A percentile compares a stretch with the other conserved stretches of the same genome.
Conservation (phyloP, 371 early-diverging fungal species). For the Enteropsectra breve region DNA sequence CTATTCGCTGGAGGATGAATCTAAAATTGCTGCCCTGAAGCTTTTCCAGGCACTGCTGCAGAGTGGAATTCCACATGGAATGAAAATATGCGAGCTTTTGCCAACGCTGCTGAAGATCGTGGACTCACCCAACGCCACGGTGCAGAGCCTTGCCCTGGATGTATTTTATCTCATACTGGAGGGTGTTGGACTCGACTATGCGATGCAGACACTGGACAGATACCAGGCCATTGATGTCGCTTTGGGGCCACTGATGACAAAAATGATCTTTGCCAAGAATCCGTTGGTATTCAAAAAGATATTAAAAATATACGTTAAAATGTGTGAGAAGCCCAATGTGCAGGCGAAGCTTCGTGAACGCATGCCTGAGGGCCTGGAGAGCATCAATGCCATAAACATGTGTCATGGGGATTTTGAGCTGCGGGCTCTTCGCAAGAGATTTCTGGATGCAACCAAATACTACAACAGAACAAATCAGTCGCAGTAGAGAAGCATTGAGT, state of each 20-base stretch:
- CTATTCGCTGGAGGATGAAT: background rate
- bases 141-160: background rate
- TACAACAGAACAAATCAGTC: too few species aligned
- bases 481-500: too few species aligned
- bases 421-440: background rate
- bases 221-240: slow-evolving; percentile 87
- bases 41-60: slow-evolving; percentile 1
- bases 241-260: slow-evolving; percentile 78
- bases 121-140: background rate
- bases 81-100: background rate
- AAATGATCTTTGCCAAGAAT: slow-evolving; percentile 73
- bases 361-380: slow-evolving; percentile 27
- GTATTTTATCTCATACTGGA: background rate
- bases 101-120: background rate
- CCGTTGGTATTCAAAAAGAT: slow-evolving; percentile 79
- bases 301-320: slow-evolving; percentile 77
- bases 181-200: slow-evolving; percentile 79
- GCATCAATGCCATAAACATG: slow-evolving; percentile 1
- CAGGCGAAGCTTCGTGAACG: slow-evolving; percentile 21
- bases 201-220: slow-evolving; percentile 85
- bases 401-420: background rate
- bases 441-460: background rate
- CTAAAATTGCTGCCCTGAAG: background rate
- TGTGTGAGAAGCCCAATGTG: slow-evolving; percentile 61
- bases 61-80: background rate